Evolutionary conservation across 768 basidiomycete species (phyloP), one percentile per base, ranked within the genome.

Genomic region (Boletus pseudopeckii): DNA sequence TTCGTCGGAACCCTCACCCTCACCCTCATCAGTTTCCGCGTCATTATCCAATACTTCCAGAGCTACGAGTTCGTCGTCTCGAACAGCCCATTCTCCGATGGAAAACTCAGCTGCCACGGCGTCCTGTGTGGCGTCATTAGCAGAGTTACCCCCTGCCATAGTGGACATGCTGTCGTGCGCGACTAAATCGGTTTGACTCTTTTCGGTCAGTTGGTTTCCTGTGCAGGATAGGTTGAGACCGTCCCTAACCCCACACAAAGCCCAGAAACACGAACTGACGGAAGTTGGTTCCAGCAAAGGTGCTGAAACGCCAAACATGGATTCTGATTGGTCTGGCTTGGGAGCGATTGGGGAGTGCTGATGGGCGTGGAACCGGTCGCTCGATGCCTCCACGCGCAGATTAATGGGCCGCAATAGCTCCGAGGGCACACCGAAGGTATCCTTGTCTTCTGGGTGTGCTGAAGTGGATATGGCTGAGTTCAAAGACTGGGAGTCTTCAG

Each of bases 61-160:
- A 18, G 68, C 59, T 53, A 67, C 69, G 7, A 77, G 67, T 66
- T 86, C 91, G 58, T 92, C 91, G 59, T 92, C 90, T 11, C 82
- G 88, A 61, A 74, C 83, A 40, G 75, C 81, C 89, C 90, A 91
- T 7, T 83, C 82, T 32, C 79, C 78, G 17, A 73, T 74, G 24
- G 64, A 37, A 51, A 69, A 68, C 13, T 53, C 60, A 17, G 40
- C 28, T 20, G n/a, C n/a, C n/a, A n/a, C n/a, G n/a, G n/a, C n/a
- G n/a, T n/a, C n/a, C n/a, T n/a, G n/a, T n/a, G n/a, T 5, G 7
- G 40, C 14, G 7, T 42, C 46, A 20, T 36, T 22, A 17, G 4
- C 24, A 17, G 41, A 43, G 28, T 32, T 18, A 9, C 24, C 34
- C 11, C 14, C 39, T 20, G n/a, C 14, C 17, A 15, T 17, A 28